phyloP scores from a whole-genome alignment of 2,329 filamentous ascomycete species.

The Chaetomium sp. region DNA sequence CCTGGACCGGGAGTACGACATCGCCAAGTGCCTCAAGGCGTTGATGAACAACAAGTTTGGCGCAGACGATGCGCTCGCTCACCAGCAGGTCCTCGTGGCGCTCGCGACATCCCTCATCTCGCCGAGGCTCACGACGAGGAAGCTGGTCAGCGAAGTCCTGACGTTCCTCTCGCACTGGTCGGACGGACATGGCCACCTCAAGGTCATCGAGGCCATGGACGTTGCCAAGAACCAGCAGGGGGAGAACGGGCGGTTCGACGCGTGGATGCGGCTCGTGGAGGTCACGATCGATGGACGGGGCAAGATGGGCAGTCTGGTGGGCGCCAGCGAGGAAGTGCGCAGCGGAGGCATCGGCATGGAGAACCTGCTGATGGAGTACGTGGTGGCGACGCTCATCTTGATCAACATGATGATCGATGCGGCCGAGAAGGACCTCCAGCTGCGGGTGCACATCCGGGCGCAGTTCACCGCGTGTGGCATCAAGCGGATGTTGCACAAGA shows the following conservation, averaged over 20 bases:
- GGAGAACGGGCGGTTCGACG: slow-evolving; percentile 93
- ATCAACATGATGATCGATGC: slow-evolving; percentile 96
- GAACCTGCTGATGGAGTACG: slow-evolving; percentile 98
- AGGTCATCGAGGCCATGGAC: slow-evolving; percentile 90
- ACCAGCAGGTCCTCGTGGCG: slow-evolving; percentile 85
- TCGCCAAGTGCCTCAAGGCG: slow-evolving; percentile 94
- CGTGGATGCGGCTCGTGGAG: slow-evolving; percentile 98
- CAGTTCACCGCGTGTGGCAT: slow-evolving; percentile 95
- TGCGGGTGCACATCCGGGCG: slow-evolving; percentile 88
- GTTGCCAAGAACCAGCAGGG: slow-evolving; percentile 79
- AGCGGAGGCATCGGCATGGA: slow-evolving; percentile 98
- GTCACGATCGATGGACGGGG: slow-evolving; percentile 94
- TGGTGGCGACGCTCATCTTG: slow-evolving; percentile 86
- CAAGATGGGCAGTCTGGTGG: slow-evolving; percentile 97
- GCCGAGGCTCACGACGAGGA: slow-evolving; percentile 81
- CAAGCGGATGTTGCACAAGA: slow-evolving; percentile 89
- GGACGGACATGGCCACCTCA: slow-evolving; percentile 75
- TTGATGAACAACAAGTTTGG: slow-evolving; percentile 99
- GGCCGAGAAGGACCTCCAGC: slow-evolving; percentile 78
- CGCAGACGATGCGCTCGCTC: slow-evolving; percentile 85
- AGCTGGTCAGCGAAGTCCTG: slow-evolving; percentile 90
- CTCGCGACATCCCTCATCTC: slow-evolving; percentile 83
- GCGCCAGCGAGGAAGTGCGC: slow-evolving; percentile 90
- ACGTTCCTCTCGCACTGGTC: slow-evolving; percentile 96
- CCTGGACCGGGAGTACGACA: slow-evolving; percentile 89